Evolutionary conservation across 73 alveolate species (phyloP).

Genomic region (Tetrahymena elliotti): DNA sequence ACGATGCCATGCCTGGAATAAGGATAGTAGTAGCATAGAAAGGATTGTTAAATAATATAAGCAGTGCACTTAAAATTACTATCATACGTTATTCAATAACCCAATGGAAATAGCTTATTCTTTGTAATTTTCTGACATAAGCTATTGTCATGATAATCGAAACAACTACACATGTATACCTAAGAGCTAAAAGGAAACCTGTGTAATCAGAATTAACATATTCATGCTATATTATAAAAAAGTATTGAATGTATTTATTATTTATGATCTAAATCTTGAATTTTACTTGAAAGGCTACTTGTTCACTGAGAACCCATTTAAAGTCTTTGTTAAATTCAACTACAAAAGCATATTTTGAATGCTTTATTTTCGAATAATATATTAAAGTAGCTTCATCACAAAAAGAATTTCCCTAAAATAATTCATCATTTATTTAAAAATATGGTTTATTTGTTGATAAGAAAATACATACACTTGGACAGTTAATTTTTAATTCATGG

Average conservation of each 20-base stretch:
- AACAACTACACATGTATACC: background rate
- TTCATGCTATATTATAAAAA: background rate
- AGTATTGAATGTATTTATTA: too few species aligned
- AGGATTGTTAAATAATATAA: background rate
- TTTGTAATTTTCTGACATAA: background rate
- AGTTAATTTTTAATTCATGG: background rate
- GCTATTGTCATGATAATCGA: background rate
- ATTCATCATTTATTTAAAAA: background rate
- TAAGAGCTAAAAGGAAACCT: background rate
- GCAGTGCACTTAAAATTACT: background rate
- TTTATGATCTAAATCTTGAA: background rate
- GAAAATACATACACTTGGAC: background rate
- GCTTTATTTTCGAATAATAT: background rate
- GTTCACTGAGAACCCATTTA: background rate
- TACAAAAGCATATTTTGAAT: background rate
- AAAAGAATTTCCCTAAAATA: background rate
- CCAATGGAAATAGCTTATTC: background rate
- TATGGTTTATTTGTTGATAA: background rate
- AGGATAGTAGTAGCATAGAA: background rate
- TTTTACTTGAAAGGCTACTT: background rate
- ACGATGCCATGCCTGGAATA: background rate
- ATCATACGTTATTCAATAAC: background rate
- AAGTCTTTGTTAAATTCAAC: background rate
- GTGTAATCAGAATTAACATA: background rate
- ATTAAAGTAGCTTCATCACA: background rate